Conservation (phyloP, 305 asterid genomes). For the Stenogyne calaminthoides region DNA sequence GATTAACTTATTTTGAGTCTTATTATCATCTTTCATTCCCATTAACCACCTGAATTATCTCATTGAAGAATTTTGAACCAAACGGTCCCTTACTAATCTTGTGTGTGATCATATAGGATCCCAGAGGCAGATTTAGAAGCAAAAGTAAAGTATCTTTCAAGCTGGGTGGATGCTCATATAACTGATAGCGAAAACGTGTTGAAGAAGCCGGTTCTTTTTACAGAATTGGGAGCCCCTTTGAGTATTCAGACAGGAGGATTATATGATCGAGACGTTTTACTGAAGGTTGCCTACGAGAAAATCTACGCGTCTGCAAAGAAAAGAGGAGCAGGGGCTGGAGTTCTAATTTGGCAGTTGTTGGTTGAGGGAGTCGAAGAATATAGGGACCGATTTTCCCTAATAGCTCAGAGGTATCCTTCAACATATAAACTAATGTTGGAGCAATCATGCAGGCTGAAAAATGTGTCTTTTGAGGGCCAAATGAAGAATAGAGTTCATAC, state of each 20-base stretch:
- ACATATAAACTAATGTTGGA: constrained; percentile 50
- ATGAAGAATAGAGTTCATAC: neutral
- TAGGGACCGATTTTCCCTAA: constrained; percentile 44
- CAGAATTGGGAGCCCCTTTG: constrained; percentile 56
- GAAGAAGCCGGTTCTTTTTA: constrained; percentile 62
- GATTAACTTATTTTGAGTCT: too few species aligned
- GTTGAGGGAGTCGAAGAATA: constrained; percentile 59
- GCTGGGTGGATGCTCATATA: constrained; percentile 60
- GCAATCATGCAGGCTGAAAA: constrained; percentile 51
- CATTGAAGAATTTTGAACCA: too few species aligned
- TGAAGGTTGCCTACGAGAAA: constrained; percentile 47
- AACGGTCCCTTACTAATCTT: neutral
- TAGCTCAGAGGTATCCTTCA: constrained; percentile 49
- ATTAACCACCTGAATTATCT: too few species aligned
- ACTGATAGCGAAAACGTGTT: constrained; percentile 44
- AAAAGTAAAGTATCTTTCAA: constrained; percentile 44
- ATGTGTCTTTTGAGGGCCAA: constrained; percentile 22
- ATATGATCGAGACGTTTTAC: constrained; percentile 41
- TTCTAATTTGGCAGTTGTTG: constrained; percentile 58
- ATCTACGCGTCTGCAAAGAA: constrained; percentile 51
- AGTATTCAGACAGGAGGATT: constrained; percentile 33
- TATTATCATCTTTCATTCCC: too few species aligned
- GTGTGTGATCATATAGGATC: constrained; percentile 38
- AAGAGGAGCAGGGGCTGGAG: constrained; percentile 59
- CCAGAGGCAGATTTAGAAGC: constrained; percentile 40